These are phyloP conservation scores for Aphanomyces cochlioides DNA, from an alignment of 352 stramenopile species.

Conservation along the genomic window DNA sequence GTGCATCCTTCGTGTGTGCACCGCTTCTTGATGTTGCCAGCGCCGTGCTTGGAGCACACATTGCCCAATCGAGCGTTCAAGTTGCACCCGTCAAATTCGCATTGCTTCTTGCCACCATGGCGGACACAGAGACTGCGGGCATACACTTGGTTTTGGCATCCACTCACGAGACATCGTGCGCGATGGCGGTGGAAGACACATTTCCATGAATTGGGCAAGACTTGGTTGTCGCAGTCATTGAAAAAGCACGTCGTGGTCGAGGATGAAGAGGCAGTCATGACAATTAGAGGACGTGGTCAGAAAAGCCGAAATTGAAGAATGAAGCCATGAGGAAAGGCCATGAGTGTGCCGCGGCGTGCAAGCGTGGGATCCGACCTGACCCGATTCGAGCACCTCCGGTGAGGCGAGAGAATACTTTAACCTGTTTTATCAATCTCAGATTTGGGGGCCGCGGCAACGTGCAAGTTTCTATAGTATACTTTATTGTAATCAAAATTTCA, in stretches of 20 bases:
- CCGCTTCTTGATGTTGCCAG: conserved; percentile 72
- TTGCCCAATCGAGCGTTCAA: conserved; percentile 64
- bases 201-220: conserved; percentile 69
- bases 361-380: too few species aligned
- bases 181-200: conserved; percentile 83
- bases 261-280: background rate
- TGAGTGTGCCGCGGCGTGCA: too few species aligned
- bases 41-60: conserved; percentile 70
- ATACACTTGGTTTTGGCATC: conserved; percentile 79
- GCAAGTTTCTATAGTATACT: too few species aligned
- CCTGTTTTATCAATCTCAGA: too few species aligned
- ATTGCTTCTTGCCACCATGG: conserved; percentile 79
- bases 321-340: background rate
- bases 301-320: background rate
- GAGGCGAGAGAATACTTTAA: too few species aligned
- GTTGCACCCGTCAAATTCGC: conserved; percentile 64
- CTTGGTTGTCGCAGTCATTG: conserved; percentile 76
- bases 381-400: too few species aligned
- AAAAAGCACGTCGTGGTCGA: conserved; percentile 48
- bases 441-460: too few species aligned
- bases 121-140: conserved; percentile 73
- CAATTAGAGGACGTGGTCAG: background rate
- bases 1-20: conserved; percentile 72
- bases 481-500: too few species aligned
- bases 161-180: conserved; percentile 44